Evolutionary conservation across 2,329 filamentous ascomycete species (phyloP).

Genomic region (Zasmidium citrigriseum): DNA sequence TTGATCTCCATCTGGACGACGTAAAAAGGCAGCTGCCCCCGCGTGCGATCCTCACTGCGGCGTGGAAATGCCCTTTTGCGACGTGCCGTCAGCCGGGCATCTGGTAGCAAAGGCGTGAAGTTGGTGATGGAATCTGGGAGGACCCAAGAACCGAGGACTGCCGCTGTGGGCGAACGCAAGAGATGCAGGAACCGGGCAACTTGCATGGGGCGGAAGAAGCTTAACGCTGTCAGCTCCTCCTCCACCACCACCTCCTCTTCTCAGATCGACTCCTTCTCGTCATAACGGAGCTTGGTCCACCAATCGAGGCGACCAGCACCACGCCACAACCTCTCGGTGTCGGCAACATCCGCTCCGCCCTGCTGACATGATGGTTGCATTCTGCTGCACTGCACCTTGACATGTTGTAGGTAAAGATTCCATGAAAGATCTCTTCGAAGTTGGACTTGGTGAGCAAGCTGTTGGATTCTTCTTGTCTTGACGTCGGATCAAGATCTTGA

Average conservation of each 20-base stretch:
- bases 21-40: background rate
- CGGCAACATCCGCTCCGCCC: background rate
- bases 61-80: background rate
- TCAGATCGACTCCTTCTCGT: too few relatives aligned
- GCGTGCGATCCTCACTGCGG: background rate
- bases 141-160: background rate
- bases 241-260: background rate
- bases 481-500: background rate
- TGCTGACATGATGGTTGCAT: background rate
- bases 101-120: background rate
- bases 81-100: background rate
- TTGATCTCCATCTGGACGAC: background rate
- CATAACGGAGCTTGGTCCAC: too few relatives aligned
- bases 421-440: too few relatives aligned
- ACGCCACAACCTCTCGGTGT: background rate
- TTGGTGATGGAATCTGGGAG: background rate
- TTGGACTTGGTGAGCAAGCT: too few relatives aligned
- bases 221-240: background rate
- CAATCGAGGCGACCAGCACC: background rate
- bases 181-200: constrained; percentile 3
- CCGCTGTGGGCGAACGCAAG: background rate
- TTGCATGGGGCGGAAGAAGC: too few relatives aligned
- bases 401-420: too few relatives aligned
- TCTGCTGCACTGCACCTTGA: too few relatives aligned
- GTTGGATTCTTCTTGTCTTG: too few relatives aligned